Percentiles rank a stretch among this genome's conserved stretches.
These are phyloP conservation scores for Albophoma yamanashiensis DNA, from an alignment of 2,329 filamentous ascomycete genomes.

Conservation along the genomic window DNA sequence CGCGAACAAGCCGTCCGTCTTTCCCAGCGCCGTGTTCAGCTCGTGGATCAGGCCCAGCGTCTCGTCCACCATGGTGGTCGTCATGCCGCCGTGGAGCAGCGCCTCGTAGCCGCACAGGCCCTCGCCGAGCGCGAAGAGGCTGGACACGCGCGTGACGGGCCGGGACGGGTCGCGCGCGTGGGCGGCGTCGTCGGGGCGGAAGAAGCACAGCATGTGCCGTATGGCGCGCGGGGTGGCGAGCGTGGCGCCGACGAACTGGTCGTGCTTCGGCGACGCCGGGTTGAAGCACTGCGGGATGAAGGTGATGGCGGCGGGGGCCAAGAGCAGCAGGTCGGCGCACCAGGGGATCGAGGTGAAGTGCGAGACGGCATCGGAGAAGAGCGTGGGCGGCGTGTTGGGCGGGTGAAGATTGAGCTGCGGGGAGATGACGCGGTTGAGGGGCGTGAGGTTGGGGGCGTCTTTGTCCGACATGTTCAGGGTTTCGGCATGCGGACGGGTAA, in stretches of 20 bases:
- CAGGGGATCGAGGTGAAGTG: constrained; percentile 25
- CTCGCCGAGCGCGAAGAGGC: constrained; percentile 20
- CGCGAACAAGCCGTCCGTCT: constrained; percentile 15
- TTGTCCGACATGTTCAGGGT: not conserved
- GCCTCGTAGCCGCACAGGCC: constrained; percentile 21
- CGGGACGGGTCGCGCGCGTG: constrained; percentile 12
- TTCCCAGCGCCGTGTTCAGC: constrained; percentile 21
- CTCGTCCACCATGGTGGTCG: constrained; percentile 25
- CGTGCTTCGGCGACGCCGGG: constrained; percentile 14
- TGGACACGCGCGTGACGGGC: constrained; percentile 16
- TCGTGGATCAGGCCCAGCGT: constrained; percentile 23
- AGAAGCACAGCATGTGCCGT: constrained; percentile 22
- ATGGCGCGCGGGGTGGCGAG: constrained; percentile 17
- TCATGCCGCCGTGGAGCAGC: constrained; percentile 25
- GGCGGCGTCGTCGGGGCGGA: constrained; percentile 15
- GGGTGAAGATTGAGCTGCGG: constrained; percentile 18
- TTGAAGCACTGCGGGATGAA: constrained; percentile 23
- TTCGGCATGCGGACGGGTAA: not conserved
- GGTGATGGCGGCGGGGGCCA: constrained; percentile 10
- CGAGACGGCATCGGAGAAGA: constrained; percentile 15
- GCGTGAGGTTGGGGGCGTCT: not conserved
- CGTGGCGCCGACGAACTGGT: constrained; percentile 23
- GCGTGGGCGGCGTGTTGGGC: constrained; percentile 11
- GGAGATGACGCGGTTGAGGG: constrained; percentile 16
- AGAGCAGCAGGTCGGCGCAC: constrained; percentile 19